Conservation (phyloP, 768 basidiomycete genomes). For the Crassisporium funariophilum region DNA sequence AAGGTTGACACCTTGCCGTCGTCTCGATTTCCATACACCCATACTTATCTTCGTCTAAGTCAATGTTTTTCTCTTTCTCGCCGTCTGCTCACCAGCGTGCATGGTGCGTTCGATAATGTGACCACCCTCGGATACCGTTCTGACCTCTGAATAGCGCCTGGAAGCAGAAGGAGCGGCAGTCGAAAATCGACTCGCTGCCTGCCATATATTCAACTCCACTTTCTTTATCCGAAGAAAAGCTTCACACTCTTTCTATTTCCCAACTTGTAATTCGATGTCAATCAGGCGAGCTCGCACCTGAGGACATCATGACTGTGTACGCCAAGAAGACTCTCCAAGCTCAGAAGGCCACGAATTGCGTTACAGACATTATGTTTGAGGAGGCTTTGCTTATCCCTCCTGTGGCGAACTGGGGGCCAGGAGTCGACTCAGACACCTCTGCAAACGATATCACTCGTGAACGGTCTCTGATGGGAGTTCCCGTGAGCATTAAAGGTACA, state of each 20-base stretch:
- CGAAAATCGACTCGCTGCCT: conserved; percentile 43
- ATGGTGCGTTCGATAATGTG: conserved; percentile 35
- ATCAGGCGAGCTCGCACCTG: conserved; percentile 41
- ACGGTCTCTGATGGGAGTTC: conserved; percentile 63
- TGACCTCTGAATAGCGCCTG: conserved; percentile 32
- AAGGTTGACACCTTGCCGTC: conserved; percentile 22
- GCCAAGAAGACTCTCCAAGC: conserved; percentile 56
- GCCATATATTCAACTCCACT: conserved; percentile 41
- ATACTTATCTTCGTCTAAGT: conserved; percentile 24
- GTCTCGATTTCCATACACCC: conserved; percentile 15
- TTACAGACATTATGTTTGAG: conserved; percentile 66
- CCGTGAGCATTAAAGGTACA: conserved; percentile 68
- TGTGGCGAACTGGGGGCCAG: conserved; percentile 41
- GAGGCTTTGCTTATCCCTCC: conserved; percentile 41
- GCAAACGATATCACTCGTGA: conserved; percentile 36
- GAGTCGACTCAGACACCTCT: conserved; percentile 36
- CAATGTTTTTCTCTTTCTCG: conserved; percentile 39
- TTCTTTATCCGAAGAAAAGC: conserved; percentile 45
- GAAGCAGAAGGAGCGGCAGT: conserved; percentile 48
- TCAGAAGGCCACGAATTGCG: conserved; percentile 63
- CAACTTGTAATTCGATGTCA: conserved; percentile 48
- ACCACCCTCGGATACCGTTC: conserved; percentile 9
- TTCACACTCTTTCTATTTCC: conserved; percentile 50
- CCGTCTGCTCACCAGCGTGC: conserved; percentile 40
- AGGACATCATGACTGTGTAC: conserved; percentile 50